These are phyloP conservation scores for Eucalyptus pumila DNA, from an alignment of 345 rosid species.

Conservation along the genomic window DNA sequence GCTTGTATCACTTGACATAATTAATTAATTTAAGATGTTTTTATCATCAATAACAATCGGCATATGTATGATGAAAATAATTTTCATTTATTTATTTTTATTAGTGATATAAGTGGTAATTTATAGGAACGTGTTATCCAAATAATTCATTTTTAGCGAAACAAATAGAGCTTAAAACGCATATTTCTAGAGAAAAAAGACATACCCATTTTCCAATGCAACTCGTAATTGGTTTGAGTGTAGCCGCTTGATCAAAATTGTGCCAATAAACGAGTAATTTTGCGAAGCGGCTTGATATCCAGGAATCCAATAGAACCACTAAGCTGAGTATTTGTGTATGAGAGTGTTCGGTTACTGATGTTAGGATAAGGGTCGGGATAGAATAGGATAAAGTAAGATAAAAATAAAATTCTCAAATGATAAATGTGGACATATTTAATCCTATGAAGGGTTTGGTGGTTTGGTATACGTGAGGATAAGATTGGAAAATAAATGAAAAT, in stretches of 20 bases:
- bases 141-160: not conserved
- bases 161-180: not conserved
- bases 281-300: not conserved
- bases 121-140: not conserved
- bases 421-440: not conserved
- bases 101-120: too few relatives aligned
- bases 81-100: too few relatives aligned
- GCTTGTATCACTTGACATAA: rapidly evolving
- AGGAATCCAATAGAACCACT: not conserved
- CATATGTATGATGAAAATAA: too few relatives aligned
- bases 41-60: too few relatives aligned
- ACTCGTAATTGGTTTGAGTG: not conserved
- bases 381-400: not conserved
- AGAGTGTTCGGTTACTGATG: rapidly evolving
- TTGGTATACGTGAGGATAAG: not conserved
- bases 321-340: not conserved
- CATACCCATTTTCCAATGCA: not conserved
- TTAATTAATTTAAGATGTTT: not conserved
- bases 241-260: not conserved
- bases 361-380: not conserved
- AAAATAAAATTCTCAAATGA: not conserved
- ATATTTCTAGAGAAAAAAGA: not conserved
- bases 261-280: not conserved
- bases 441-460: not conserved
- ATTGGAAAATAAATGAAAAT: not conserved